Conservation (phyloP, 441 rosid species). For the Capsella rubella region DNA sequence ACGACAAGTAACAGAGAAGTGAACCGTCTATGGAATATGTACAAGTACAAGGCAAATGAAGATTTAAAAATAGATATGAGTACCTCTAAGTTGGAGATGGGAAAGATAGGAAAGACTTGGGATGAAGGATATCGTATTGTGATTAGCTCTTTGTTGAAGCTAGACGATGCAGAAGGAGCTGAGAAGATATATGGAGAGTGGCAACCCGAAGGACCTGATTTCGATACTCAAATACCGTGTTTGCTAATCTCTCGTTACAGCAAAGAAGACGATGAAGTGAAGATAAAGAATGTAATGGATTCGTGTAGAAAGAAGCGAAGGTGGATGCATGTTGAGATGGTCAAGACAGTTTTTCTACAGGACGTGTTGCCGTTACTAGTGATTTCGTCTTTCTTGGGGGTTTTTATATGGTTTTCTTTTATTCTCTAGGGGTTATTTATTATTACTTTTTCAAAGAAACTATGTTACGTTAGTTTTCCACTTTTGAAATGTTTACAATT, state of each 20-base stretch:
- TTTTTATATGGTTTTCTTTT: too few species aligned
- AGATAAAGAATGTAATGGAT: not conserved
- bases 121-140: not conserved
- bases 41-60: not conserved
- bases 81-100: not conserved
- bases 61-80: not conserved
- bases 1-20: not conserved
- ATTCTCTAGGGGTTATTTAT: too few species aligned
- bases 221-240: not conserved
- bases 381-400: too few species aligned
- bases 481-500: too few species aligned
- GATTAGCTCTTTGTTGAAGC: conserved; percentile 22
- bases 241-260: conserved; percentile 11
- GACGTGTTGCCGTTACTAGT: too few species aligned
- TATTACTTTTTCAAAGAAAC: too few species aligned
- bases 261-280: not conserved
- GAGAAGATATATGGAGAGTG: conserved; percentile 3
- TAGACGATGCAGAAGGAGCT: conserved; percentile 24
- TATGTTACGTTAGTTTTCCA: too few species aligned
- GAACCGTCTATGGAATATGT: conserved; percentile 18
- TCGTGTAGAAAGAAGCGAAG: not conserved
- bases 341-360: too few species aligned
- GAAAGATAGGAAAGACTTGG: too few species aligned
- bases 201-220: not conserved
- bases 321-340: not conserved